Conservation (phyloP, 2,329 filamentous ascomycete genomes). For the Xylaria polymorpha region DNA sequence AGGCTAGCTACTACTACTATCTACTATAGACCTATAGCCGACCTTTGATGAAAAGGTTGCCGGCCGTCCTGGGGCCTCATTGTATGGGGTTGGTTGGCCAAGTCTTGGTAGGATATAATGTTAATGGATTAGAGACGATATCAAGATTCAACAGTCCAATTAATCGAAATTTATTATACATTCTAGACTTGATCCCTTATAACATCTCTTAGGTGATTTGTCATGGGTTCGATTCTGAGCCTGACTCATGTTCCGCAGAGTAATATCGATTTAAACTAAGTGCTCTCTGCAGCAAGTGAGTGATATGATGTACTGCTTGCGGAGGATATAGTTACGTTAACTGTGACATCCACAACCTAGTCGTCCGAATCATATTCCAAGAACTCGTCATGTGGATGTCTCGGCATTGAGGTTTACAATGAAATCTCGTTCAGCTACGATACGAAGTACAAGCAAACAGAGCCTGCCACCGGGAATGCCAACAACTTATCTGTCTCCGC, state of each 20-base stretch:
- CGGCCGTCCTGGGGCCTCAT: constrained; percentile 7
- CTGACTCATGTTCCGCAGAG: not conserved
- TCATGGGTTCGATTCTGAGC: not conserved
- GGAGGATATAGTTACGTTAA: not conserved
- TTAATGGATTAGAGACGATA: constrained; percentile 40
- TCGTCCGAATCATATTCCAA: not conserved
- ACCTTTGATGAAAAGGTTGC: constrained; percentile 24
- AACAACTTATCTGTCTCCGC: too few relatives aligned
- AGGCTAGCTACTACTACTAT: constrained; percentile 36
- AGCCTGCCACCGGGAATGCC: too few relatives aligned
- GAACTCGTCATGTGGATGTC: not conserved
- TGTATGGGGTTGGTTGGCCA: constrained; percentile 26
- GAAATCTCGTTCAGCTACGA: not conserved
- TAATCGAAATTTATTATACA: constrained; percentile 21
- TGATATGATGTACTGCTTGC: not conserved
- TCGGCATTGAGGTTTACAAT: too few relatives aligned
- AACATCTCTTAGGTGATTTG: not conserved
- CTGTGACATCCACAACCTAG: not conserved
- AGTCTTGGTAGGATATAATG: constrained; percentile 39
- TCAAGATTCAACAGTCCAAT: constrained; percentile 32
- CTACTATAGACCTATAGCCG: constrained; percentile 33
- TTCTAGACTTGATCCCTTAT: not conserved
- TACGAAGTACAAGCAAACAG: not conserved
- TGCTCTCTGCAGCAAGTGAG: too few relatives aligned
- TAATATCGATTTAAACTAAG: not conserved